Evolutionary conservation across 345 rosid genomes (phyloP).

Genomic region (Viola odorata): DNA sequence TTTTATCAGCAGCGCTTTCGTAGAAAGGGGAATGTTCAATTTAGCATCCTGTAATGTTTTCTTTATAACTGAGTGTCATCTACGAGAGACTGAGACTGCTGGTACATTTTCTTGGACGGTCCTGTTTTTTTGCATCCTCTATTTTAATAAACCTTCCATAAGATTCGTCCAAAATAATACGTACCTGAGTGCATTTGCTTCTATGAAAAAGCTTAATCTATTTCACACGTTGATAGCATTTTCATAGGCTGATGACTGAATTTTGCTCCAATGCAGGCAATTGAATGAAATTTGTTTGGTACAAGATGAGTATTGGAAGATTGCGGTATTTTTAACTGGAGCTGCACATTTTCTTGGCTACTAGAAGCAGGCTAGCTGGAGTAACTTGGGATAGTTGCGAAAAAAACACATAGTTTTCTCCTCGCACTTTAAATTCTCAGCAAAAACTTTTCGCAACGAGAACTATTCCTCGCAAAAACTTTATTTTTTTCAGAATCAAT

Average conservation of each 20-base stretch:
- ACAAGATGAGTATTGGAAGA: slow-evolving; percentile 4
- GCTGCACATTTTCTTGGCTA: neutral
- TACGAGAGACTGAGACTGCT: neutral
- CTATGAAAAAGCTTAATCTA: too few species aligned
- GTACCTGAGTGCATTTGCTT: neutral
- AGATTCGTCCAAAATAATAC: neutral
- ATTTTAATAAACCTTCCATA: neutral
- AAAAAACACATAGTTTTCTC: neutral
- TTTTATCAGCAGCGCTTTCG: too few species aligned
- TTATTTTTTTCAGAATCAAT: too few species aligned
- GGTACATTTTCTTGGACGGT: neutral
- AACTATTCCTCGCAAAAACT: too few species aligned
- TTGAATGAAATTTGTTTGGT: slow-evolving; percentile 6
- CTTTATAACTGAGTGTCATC: neutral
- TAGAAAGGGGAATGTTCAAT: neutral
- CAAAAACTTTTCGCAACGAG: neutral
- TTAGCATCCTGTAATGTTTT: neutral
- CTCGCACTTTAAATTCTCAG: neutral
- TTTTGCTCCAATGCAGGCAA: slow-evolving; percentile 19
- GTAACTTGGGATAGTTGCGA: neutral
- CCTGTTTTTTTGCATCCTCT: neutral
- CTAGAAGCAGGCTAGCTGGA: too few species aligned
- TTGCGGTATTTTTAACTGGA: neutral
- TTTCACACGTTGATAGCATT: neutral
- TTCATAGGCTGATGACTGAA: neutral